These are phyloP conservation scores for Komagataella pseudopastoris DNA, from an alignment of 805 yeast genomes.

Conservation along the genomic window DNA sequence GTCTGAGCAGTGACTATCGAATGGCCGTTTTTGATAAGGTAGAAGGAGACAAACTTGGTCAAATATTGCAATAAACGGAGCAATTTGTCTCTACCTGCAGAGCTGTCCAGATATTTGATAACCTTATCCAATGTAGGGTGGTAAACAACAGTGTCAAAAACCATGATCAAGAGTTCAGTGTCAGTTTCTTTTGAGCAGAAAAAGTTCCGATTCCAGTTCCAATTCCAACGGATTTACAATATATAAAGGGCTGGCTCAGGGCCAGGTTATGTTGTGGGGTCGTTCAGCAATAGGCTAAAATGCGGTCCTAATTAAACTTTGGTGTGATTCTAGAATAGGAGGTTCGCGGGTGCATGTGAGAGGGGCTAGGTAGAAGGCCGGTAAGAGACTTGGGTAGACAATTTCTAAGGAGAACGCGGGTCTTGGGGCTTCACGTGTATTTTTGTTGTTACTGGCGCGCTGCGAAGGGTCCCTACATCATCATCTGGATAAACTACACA, in stretches of 20 bases:
- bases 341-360: not conserved
- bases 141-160: constrained; percentile 51
- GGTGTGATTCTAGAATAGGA: not conserved
- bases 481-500: not conserved
- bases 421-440: not conserved
- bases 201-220: not conserved
- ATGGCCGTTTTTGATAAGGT: constrained; percentile 43
- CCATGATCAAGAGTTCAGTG: constrained; percentile 25
- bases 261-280: not conserved
- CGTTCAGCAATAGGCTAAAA: not conserved
- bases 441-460: not conserved
- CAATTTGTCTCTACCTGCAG: constrained; percentile 71
- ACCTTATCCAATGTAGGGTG: constrained; percentile 61
- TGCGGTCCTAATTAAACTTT: not conserved
- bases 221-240: not conserved
- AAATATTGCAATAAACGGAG: constrained; percentile 72
- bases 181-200: not conserved
- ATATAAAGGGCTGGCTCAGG: not conserved
- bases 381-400: not conserved
- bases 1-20: constrained; percentile 29
- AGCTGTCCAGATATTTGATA: constrained; percentile 48
- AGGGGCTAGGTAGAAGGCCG: not conserved
- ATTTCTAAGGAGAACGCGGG: not conserved
- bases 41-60: constrained; percentile 57
- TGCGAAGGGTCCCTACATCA: not conserved